Base-by-base conservation (phyloP, 2,329 filamentous ascomycete species). In the Biscogniauxia mediterranea region DNA sequence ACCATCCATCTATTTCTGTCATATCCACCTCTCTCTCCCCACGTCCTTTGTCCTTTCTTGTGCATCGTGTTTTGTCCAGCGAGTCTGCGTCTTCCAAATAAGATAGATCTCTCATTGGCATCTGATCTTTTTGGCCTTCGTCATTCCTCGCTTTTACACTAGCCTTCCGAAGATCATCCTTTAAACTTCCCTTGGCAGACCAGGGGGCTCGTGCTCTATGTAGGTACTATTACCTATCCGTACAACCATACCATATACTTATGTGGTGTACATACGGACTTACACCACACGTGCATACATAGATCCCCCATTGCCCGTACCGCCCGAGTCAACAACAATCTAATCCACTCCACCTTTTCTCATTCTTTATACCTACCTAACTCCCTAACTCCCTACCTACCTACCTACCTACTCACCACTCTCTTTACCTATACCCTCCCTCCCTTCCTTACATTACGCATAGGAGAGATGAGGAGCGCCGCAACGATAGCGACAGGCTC, bases 401-500 rank as follows among this genome's bases (percentile, higher is more conserved):
- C 11, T n/a, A 46, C 28, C 38, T 17, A 46, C 38, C 11, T 46
- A n/a, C 15, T n/a, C 38, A 5, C 38, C 17, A n/a, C 15, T 46
- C 11, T n/a, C 38, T n/a, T 46, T 46, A 5, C 9, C 13, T 42
- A 46, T n/a, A 2, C 13, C 17, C 28, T 46, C 5, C 38, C 38
- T 46, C 5, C 15, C 38, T 46, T 21, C 23, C 15, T 2, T 17
- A 26, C 20, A 5, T 21, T 26, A 21, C 20, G 19, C 50, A 21
- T 11, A 54, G 20, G 7, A 19, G 21, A 19, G 7, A 74, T 74
- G 72, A 70, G 59, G 57, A 65, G 63, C 56, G 60, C 63, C 52
- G 60, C 68, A 19, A 64, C 61, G 17, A 28, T 72, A 25, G 67
- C 68, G 63, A 66, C 71, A 55, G 64, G 71, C 57, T 70, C 69